Evolutionary conservation across 2,329 filamentous ascomycete genomes (phyloP), one percentile per base, ranked within the genome.

Genomic region (Aureobasidium namibiae): DNA sequence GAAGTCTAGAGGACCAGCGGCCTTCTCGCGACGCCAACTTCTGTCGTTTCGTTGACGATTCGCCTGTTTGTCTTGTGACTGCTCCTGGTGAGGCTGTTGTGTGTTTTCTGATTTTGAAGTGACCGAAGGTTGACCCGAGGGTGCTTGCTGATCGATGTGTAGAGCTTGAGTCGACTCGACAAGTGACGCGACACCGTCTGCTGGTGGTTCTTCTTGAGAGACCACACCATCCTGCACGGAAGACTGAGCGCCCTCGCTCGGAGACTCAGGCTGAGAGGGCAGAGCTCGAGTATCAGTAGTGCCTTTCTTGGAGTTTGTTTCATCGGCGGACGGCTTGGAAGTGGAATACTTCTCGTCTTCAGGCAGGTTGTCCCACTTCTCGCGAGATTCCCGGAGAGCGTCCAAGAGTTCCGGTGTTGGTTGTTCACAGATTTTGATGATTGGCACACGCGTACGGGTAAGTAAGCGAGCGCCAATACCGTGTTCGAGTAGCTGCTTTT

Each of bases 361-460:
- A 23, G 75, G 52, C 74, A 76, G 45, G 77, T 73, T 79, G 63
- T 92, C 88, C 88, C 89, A 92, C 67, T 85, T 89, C 44, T 77
- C 73, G 7, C 88, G 82, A 66, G 88, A 86, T 34, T 84, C 79
- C 4, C 82, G 67, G 5, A 95, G 78, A 59, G 82, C 83, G 10
- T 75, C 69, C 14, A 80, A 80, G 1, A 95, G 77, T 60, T 80
- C 76, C 1, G 79, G 72, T 0, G 82, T 79, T 2, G 90, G 90
- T 42, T 75, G 81, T 69, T 92, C 81, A 67, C 90, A 95, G 16
- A 96, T 79, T 69, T 95, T 94, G 69, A 96, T 86, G 64, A 96
- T 95, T 0, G 91, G 90, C 3, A 95, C 87, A 62, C 90, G 81
- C 1, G 90, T 94, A 57, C 85, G 83, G 1, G 87, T 88, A 2